These are phyloP conservation scores for Lecanicillium sp. DNA, from an alignment of 2,329 filamentous ascomycete species.

Conservation along the genomic window DNA sequence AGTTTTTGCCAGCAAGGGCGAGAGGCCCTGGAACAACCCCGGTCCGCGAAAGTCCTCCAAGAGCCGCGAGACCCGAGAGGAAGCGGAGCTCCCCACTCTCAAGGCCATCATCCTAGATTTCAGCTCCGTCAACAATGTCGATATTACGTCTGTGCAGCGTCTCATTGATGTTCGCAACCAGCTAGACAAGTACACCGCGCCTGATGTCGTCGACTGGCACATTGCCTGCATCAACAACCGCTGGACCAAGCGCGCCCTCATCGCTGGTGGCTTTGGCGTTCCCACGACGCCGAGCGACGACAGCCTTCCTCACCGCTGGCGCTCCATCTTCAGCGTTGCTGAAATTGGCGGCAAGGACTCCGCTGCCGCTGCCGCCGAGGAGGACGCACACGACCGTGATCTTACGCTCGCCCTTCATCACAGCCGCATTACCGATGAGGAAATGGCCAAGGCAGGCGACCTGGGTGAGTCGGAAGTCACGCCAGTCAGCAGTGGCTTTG, in stretches of 20 bases:
- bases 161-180: conserved; percentile 94
- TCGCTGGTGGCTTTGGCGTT: conserved; percentile 82
- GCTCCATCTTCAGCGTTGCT: conserved; percentile 90
- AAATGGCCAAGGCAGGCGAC: conserved; percentile 28
- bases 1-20: conserved; percentile 58
- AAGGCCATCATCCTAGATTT: conserved; percentile 94
- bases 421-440: conserved; percentile 25
- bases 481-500: conserved; percentile 17
- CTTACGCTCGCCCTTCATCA: conserved; percentile 8
- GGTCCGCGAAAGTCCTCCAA: conserved; percentile 53
- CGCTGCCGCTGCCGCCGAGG: conserved; percentile 63
- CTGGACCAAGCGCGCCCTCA: conserved; percentile 89
- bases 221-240: conserved; percentile 89
- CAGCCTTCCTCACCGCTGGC: conserved; percentile 66
- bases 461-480: conserved; percentile 26
- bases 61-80: conserved; percentile 23
- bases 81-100: conserved; percentile 58
- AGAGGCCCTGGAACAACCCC: conserved; percentile 93
- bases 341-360: conserved; percentile 70
- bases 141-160: conserved; percentile 86
- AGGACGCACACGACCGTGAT: conserved; percentile 47
- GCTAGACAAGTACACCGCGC: conserved; percentile 76
- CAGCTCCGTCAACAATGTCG: conserved; percentile 87
- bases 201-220: conserved; percentile 87
- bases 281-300: conserved; percentile 47